Conservation (phyloP, 495 filamentous ascomycete species). For the Copromyces sp. region DNA sequence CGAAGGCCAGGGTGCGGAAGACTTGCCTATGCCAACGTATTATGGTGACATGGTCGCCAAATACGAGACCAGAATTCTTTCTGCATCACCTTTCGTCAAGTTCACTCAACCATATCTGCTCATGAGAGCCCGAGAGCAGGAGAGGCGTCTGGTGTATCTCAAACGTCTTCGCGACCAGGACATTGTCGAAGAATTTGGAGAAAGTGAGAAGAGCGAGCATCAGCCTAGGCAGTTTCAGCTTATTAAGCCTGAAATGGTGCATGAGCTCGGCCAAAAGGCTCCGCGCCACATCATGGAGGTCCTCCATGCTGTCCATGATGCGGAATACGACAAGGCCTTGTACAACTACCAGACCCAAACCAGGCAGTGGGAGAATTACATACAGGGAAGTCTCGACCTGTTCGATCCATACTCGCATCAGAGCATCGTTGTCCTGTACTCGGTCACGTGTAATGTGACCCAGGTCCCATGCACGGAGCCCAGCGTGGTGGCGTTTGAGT, state of each 20-base stretch:
- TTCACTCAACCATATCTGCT: constrained; percentile 90
- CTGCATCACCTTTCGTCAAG: constrained; percentile 90
- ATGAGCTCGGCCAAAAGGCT: constrained; percentile 61
- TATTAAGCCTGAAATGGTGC: constrained; percentile 91
- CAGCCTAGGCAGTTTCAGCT: constrained; percentile 62
- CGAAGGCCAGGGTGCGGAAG: constrained; percentile 62
- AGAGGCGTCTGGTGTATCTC: constrained; percentile 68
- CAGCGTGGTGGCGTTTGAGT: constrained; percentile 72
- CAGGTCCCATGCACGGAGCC: constrained; percentile 89
- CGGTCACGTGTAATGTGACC: constrained; percentile 79
- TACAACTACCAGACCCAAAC: constrained; percentile 94
- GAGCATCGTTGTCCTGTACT: constrained; percentile 90
- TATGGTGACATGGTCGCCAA: constrained; percentile 92
- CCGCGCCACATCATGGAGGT: constrained; percentile 85
- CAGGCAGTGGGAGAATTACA: constrained; percentile 87
- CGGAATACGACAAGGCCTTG: constrained; percentile 89
- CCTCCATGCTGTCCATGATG: constrained; percentile 84
- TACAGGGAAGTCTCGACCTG: constrained; percentile 68
- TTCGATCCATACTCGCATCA: constrained; percentile 94
- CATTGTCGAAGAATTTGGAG: constrained; percentile 41
- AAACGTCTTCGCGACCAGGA: constrained; percentile 75
- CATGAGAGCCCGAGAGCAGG: constrained; percentile 83
- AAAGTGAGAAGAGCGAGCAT: constrained; percentile 49
- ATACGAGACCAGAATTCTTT: constrained; percentile 85
- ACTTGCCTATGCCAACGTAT: constrained; percentile 81